A percentile compares a stretch with the other conserved stretches of the same genome.
These are phyloP conservation scores for Quercus phellos DNA, from an alignment of 331 rosid species.

Conservation along the genomic window DNA sequence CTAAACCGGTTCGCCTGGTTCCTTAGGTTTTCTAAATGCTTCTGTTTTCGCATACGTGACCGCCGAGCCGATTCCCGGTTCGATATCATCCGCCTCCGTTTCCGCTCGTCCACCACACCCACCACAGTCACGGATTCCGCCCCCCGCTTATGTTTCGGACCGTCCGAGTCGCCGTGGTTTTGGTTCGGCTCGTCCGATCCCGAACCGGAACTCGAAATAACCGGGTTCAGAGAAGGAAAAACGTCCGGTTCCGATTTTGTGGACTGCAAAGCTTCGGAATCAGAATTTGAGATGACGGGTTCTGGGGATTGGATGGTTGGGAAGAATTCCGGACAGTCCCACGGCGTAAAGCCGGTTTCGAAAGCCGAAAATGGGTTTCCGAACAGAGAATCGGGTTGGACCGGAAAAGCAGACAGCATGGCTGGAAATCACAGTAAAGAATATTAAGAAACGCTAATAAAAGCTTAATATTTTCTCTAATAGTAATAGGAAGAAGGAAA, in stretches of 20 bases:
- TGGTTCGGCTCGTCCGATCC: conserved; percentile 37
- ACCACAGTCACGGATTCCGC: background rate
- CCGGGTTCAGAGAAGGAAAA: conserved; percentile 6
- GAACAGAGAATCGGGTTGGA: conserved; percentile 15
- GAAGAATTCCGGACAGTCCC: conserved; percentile 43
- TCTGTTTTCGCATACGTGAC: conserved; percentile 84
- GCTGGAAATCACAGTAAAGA: conserved; percentile 22
- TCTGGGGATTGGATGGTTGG: conserved; percentile 19
- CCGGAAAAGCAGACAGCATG: conserved; percentile 44
- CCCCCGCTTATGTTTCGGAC: conserved; percentile 19
- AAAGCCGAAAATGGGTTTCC: conserved; percentile 39
- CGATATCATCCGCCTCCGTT: conserved; percentile 74
- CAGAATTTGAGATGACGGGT: conserved; percentile 23
- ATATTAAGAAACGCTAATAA: background rate
- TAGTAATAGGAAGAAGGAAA: conserved; percentile 31
- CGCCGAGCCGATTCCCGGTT: conserved; percentile 95
- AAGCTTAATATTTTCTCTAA: background rate
- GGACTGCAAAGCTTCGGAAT: conserved; percentile 11
- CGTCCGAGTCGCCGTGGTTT: background rate
- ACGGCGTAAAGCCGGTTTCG: conserved; percentile 37
- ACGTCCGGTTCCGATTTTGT: background rate
- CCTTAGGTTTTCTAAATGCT: conserved; percentile 76
- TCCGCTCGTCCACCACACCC: conserved; percentile 54
- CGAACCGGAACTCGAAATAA: conserved; percentile 37
- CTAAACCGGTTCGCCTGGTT: conserved; percentile 62